phyloP scores from a whole-genome alignment of 2,329 filamentous ascomycete species.

The Scorias spongiosa region DNA sequence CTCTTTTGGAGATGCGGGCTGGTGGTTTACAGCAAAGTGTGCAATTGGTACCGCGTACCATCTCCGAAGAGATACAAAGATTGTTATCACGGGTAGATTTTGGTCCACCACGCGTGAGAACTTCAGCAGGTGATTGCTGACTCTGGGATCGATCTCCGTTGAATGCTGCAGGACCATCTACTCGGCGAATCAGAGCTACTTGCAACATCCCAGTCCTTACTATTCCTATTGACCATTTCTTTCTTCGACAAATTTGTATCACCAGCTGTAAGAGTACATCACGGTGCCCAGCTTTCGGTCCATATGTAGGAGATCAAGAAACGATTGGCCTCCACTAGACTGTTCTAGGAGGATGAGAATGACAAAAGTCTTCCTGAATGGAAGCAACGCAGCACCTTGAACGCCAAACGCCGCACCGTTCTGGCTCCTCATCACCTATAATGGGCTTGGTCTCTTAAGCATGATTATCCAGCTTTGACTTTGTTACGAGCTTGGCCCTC shows the following conservation, averaged over 20 bases:
- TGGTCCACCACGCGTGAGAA: background rate
- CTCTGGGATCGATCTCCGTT: background rate
- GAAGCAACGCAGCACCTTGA: background rate
- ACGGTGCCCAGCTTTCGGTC: background rate
- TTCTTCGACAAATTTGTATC: background rate
- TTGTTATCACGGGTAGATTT: background rate
- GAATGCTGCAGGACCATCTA: background rate
- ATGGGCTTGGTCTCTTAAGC: slow-evolving; percentile 3
- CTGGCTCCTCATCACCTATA: background rate
- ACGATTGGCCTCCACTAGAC: background rate
- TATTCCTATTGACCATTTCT: background rate
- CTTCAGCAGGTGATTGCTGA: background rate
- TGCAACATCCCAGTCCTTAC: background rate
- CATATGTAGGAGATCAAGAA: background rate
- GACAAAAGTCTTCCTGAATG: background rate
- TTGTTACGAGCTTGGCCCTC: slow-evolving; percentile 7
- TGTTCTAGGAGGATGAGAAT: background rate
- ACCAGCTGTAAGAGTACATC: background rate
- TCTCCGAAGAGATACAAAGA: background rate
- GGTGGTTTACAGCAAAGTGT: background rate
- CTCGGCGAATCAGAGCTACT: background rate
- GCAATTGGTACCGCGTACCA: background rate
- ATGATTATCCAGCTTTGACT: slow-evolving; percentile 24
- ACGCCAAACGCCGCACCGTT: background rate
- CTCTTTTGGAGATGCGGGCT: background rate